Evolutionary conservation across 2,329 filamentous ascomycete species (phyloP), one percentile per base, ranked within the genome.

Genomic region (Endocalyx cinctus): DNA sequence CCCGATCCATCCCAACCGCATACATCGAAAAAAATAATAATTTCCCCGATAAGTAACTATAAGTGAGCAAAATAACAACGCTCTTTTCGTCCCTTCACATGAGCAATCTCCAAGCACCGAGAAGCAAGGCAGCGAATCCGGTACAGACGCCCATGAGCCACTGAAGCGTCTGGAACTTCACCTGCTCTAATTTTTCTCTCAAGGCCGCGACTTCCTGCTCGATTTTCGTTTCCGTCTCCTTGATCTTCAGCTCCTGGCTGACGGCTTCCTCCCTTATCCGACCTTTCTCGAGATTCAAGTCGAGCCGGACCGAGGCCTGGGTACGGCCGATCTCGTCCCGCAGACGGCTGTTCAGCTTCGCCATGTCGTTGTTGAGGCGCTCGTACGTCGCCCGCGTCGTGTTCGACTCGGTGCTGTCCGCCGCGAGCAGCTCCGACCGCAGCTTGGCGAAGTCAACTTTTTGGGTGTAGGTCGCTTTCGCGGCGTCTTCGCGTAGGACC

Each of bases 361-460:
- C 87, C 39, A 98, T 80, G 58, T 98, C 92, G 56, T 95, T 96
- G 32, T 87, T 87, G 37, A 98, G 72, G 14, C 88, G 81, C 63
- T 98, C 92, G 65, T 98, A 89, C 16, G 88, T 84, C 10, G 84
- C 82, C 32, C 88, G 82, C 17, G 92, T 97, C 26, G 94, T 79
- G 50, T 87, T 85, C 17, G 84, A 82, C 67, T 98, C 92, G 33
- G 87, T 92, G 47, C 84, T 88, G 66, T 97, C 92, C 31, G 89
- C 83, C 5, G 87, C 89, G 15, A 96, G 77, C 15, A 98, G 79
- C 62, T 98, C 92, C 37, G 87, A 94, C 46, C 92, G 87, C 27
- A 97, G 79, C 68, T 97, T 96, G 41, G 90, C 89, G 57, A 98
- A 97, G 65, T 98, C 92, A 43, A 97, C 92, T 62, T 97, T 97